Evolutionary conservation across 1,139 yeast genomes (phyloP).

Genomic region (Pichia sp.): DNA sequence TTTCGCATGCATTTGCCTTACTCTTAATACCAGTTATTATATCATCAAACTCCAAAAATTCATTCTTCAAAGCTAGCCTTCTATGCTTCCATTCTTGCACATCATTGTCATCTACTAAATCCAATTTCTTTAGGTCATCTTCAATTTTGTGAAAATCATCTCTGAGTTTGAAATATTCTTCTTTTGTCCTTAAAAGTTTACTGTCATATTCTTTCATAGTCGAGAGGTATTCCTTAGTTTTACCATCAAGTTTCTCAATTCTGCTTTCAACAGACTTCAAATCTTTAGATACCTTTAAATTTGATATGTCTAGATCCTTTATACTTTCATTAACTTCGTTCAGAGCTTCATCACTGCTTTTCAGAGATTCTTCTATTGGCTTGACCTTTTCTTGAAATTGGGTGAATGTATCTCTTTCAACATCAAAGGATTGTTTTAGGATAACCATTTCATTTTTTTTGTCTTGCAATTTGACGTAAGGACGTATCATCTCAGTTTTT

Average conservation of each 20-base stretch:
- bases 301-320: conserved; percentile 12
- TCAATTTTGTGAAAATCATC: conserved; percentile 22
- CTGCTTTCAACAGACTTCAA: conserved; percentile 28
- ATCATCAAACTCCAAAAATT: conserved; percentile 14
- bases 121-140: conserved; percentile 13
- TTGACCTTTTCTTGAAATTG: conserved; percentile 34
- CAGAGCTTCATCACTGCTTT: conserved; percentile 15
- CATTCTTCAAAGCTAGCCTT: conserved; percentile 20
- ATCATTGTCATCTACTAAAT: conserved; percentile 15
- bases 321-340: conserved; percentile 17
- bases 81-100: conserved; percentile 24
- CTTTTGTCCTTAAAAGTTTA: conserved; percentile 27
- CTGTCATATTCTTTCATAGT: conserved; percentile 29
- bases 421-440: conserved; percentile 41
- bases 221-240: conserved; percentile 20
- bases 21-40: conserved; percentile 2
- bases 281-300: conserved; percentile 18
- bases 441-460: conserved; percentile 41
- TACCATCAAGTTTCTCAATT: conserved; percentile 15
- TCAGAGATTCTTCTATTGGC: conserved; percentile 33
- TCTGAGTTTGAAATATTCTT: conserved; percentile 26
- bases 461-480: conserved; percentile 56
- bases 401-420: conserved; percentile 14
- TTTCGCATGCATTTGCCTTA: conserved; percentile 6
- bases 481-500: conserved; percentile 49